These are phyloP conservation scores for Glutinoglossum americanum DNA, from an alignment of 495 filamentous ascomycete species.

Conservation along the genomic window DNA sequence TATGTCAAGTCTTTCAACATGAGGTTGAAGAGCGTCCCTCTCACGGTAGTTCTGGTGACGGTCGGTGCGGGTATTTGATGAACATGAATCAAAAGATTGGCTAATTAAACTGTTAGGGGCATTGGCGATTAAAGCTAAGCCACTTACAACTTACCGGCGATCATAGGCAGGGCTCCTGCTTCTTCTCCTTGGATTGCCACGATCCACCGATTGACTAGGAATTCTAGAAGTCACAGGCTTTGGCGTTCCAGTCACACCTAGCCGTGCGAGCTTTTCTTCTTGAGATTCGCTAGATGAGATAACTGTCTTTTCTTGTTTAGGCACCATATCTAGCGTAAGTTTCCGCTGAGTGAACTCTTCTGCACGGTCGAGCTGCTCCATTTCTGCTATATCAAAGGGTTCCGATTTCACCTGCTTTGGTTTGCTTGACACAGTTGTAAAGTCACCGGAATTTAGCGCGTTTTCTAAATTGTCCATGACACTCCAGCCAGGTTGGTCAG, in stretches of 20 bases:
- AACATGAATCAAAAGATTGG: background rate
- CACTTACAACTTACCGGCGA: background rate
- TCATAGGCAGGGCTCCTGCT: background rate
- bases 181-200: background rate
- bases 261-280: constrained; percentile 5
- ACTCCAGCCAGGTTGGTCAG: background rate
- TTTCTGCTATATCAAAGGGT: constrained; percentile 3
- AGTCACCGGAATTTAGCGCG: background rate
- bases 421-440: background rate
- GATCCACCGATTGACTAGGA: background rate
- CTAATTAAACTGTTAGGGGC: background rate
- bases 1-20: background rate
- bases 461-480: background rate
- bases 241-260: constrained; percentile 6
- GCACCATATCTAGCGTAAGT: background rate
- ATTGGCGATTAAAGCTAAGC: background rate
- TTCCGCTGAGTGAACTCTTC: background rate
- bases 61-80: constrained; percentile 7
- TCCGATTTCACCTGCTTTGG: background rate
- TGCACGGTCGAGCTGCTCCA: background rate
- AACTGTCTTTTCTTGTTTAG: background rate
- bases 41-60: constrained; percentile 3
- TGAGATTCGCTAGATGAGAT: background rate
- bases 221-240: constrained; percentile 1
- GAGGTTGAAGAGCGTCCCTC: background rate